Base-by-base conservation (phyloP, 2,329 filamentous ascomycete genomes). In the Didymella lethalis region DNA sequence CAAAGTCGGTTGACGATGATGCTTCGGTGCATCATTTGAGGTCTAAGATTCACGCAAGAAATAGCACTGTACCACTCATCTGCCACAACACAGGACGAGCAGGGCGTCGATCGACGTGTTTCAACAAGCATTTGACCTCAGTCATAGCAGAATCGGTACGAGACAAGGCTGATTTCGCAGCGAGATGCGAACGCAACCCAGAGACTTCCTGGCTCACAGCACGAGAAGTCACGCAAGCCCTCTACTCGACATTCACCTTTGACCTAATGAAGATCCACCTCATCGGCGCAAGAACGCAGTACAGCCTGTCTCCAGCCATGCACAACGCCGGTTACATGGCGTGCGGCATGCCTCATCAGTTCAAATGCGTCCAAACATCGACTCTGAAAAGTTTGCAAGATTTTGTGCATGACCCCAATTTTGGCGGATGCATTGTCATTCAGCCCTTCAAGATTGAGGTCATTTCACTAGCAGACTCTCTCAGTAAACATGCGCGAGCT, bases 241-340 rank as follows among this genome's bases (percentile, higher is more conserved):
- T 92, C 0, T 91, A 88, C 67, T 82, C 86, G 4, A 87, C 86
- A 1, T 90, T 89, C 57, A 81, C 89, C 1, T 85, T 87, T 50
- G 88, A 92, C 40, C 83, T 87, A 0, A 86, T 93, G 81, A 86
- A 88, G 48, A 86, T 91, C 54, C 90, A 90, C 65, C 88, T 93
- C 32, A 85, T 92, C 49, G 90, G 90, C n/a, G 87, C 85, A 54
- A 88, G 88, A 54, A 86, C 90, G 10, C 85, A 83, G 48, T 91
- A 90, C 77, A 92, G 88, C 71, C 75, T 93, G 55, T 92, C 90
- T 0, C 90, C 90, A 1, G 87, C 88, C 7, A 93, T 93, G 89
- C 90, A 93, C 73, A 90, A 88, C 54, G 83, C 88, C 6, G 90
- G 90, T 0, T 86, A 90, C 57, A 80, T 82, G 51, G 84, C 83